These are phyloP conservation scores for Citrus glauca DNA, from an alignment of 345 rosid species.

Conservation along the genomic window DNA sequence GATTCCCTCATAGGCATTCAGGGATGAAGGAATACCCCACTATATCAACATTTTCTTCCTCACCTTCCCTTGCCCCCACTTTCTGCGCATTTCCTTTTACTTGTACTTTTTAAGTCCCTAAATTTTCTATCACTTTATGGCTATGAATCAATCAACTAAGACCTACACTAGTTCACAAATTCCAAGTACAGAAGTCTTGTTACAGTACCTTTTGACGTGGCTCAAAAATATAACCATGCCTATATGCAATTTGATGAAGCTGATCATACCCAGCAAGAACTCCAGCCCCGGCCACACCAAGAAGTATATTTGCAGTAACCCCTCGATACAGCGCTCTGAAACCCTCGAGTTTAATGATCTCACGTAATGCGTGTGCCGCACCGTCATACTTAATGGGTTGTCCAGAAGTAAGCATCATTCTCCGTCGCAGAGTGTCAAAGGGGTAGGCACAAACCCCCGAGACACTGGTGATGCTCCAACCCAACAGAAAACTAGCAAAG, in stretches of 20 bases:
- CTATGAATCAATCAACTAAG: background rate
- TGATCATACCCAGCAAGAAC: constrained; percentile 92
- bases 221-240: constrained; percentile 35
- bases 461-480: constrained; percentile 88
- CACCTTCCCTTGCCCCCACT: background rate
- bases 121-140: background rate
- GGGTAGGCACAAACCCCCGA: constrained; percentile 92
- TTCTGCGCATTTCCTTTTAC: background rate
- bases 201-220: constrained; percentile 26
- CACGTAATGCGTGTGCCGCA: constrained; percentile 55
- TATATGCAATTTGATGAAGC: constrained; percentile 61
- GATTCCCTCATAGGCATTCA: background rate
- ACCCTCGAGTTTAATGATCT: constrained; percentile 71
- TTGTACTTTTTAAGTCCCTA: background rate
- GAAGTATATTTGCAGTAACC: constrained; percentile 89
- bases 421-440: constrained; percentile 78
- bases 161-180: background rate
- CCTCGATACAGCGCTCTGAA: constrained; percentile 65
- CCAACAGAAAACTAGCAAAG: constrained; percentile 80
- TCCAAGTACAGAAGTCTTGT: constrained; percentile 21
- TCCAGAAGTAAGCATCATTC: constrained; percentile 98
- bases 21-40: background rate
- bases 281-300: constrained; percentile 95
- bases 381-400: constrained; percentile 60
- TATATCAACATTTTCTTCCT: constrained; percentile 1